Conservation (phyloP, 2,329 filamentous ascomycete genomes). For the Trichoderma breve region DNA sequence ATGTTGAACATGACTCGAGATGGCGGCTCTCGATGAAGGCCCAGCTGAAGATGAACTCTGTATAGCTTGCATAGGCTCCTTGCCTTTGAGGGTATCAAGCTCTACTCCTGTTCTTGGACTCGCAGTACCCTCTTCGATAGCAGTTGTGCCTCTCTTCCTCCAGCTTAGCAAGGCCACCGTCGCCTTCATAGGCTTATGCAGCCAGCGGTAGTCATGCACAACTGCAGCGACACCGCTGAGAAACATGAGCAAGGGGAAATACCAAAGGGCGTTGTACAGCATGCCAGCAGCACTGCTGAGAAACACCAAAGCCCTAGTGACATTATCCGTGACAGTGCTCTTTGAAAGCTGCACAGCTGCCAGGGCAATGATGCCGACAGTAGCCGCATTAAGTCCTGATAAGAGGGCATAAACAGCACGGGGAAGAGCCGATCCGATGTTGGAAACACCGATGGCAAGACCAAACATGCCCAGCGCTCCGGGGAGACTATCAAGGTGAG, state of each 20-base stretch:
- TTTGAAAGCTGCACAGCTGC: conserved; percentile 66
- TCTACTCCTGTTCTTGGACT: neutral
- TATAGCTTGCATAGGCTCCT: neutral
- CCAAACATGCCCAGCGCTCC: conserved; percentile 69
- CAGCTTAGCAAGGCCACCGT: conserved; percentile 22
- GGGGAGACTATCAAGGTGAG: conserved; percentile 50
- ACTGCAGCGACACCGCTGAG: conserved; percentile 52
- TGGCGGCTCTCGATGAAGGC: neutral
- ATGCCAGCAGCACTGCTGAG: conserved; percentile 62
- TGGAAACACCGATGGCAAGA: conserved; percentile 62
- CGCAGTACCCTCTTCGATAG: neutral
- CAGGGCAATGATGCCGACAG: conserved; percentile 68
- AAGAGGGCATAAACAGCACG: conserved; percentile 64
- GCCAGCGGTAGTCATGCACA: conserved; percentile 55
- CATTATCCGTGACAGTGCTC: conserved; percentile 64
- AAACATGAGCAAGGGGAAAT: conserved; percentile 65
- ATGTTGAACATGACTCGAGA: neutral
- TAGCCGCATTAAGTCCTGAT: conserved; percentile 69
- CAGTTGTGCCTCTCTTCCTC: neutral
- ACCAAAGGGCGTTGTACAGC: conserved; percentile 72
- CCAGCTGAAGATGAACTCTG: neutral
- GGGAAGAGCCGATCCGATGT: conserved; percentile 58
- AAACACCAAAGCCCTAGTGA: conserved; percentile 64
- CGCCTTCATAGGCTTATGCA: conserved; percentile 32
- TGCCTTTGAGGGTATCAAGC: neutral